Conservation (phyloP, 164 flowering plant genomes). For the Macadamia integrifolia region DNA sequence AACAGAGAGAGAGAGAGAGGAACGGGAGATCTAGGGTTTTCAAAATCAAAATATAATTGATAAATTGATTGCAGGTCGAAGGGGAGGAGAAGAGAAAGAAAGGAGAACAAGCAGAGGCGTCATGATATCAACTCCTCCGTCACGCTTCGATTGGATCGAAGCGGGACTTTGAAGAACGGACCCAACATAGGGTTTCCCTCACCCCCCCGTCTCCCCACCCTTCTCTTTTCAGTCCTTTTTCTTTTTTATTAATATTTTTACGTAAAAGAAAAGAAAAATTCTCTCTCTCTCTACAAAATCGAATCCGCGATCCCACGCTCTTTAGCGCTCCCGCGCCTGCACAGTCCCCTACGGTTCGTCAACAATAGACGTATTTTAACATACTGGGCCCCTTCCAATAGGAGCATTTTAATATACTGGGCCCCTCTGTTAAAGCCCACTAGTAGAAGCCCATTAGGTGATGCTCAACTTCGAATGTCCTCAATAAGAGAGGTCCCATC, state of each 20-base stretch:
- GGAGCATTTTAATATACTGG: too few relatives aligned
- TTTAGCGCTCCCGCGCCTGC: too few relatives aligned
- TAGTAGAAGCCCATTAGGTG: too few relatives aligned
- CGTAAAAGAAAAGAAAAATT: neutral
- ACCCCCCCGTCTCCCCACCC: neutral
- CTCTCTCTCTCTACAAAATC: too few relatives aligned
- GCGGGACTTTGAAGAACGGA: slow-evolving; percentile 5
- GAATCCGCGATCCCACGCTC: too few relatives aligned
- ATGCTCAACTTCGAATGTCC: too few relatives aligned
- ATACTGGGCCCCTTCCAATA: too few relatives aligned
- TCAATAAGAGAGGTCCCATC: too few relatives aligned
- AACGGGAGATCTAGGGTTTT: slow-evolving; percentile 8
- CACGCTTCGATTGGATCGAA: slow-evolving; percentile 31
- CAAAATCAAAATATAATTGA: neutral
- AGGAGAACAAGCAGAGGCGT: slow-evolving; percentile 13
- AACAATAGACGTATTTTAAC: too few relatives aligned
- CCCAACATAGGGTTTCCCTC: slow-evolving; percentile 3
- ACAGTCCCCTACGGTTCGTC: too few relatives aligned
- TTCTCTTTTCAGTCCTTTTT: neutral
- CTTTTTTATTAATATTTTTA: too few relatives aligned
- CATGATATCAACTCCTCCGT: slow-evolving; percentile 6
- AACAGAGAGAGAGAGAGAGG: neutral
- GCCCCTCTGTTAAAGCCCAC: too few relatives aligned
- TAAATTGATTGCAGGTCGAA: neutral
- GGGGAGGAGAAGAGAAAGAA: slow-evolving; percentile 2